These are phyloP conservation scores for Tagetes patula DNA, from an alignment of 129 eudicot species.

Conservation along the genomic window DNA sequence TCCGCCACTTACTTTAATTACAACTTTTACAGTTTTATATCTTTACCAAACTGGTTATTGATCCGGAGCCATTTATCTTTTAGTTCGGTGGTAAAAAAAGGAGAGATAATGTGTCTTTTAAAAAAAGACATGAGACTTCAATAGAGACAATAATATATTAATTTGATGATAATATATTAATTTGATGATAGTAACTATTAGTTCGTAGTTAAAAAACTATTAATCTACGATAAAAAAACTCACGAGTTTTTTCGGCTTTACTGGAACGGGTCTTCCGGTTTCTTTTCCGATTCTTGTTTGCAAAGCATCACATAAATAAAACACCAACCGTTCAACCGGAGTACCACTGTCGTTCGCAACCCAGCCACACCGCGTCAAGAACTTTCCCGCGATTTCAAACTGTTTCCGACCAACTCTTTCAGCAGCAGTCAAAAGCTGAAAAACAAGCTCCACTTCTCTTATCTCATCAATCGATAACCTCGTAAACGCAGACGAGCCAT, in stretches of 20 bases:
- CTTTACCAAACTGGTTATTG: too few species aligned
- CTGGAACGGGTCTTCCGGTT: slow-evolving; percentile 30
- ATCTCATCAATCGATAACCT: slow-evolving; percentile 45
- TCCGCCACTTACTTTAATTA: too few species aligned
- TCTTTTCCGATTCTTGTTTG: slow-evolving; percentile 40
- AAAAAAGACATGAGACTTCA: too few species aligned
- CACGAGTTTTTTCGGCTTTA: slow-evolving; percentile 19
- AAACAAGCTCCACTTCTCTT: slow-evolving; percentile 56
- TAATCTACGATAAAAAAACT: neutral
- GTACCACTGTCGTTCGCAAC: slow-evolving; percentile 42
- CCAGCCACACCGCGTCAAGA: slow-evolving; percentile 45
- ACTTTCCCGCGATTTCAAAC: slow-evolving; percentile 43
- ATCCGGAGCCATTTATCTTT: too few species aligned
- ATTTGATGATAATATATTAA: too few species aligned
- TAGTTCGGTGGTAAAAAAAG: too few species aligned
- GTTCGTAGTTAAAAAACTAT: too few species aligned
- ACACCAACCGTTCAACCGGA: slow-evolving; percentile 54
- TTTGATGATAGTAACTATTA: too few species aligned
- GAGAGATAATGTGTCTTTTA: too few species aligned
- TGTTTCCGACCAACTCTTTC: slow-evolving; percentile 45
- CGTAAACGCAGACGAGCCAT: slow-evolving; percentile 48
- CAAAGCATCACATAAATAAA: slow-evolving; percentile 47
- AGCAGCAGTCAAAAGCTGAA: slow-evolving; percentile 57
- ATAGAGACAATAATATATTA: too few species aligned
- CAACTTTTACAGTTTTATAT: too few species aligned